Conservation (phyloP, 2,329 filamentous ascomycete species). For the Periconia sp. region DNA sequence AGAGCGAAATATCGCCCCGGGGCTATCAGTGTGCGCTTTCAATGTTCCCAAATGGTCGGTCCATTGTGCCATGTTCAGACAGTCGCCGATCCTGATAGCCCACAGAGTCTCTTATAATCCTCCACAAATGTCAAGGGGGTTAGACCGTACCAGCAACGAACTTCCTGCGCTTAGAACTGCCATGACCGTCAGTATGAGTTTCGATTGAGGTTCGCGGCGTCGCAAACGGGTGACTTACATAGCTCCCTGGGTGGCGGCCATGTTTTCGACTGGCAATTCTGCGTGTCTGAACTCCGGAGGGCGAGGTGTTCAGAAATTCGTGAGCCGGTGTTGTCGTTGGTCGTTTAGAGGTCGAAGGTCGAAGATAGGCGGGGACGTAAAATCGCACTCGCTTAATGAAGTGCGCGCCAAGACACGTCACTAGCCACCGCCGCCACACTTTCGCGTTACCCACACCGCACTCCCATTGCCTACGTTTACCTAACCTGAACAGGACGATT, state of each 20-base stretch:
- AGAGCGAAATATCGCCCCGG: slow-evolving; percentile 10
- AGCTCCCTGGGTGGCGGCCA: slow-evolving; percentile 46
- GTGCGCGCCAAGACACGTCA: slow-evolving; percentile 11
- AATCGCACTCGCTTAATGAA: slow-evolving; percentile 15
- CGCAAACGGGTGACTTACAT: slow-evolving; percentile 37
- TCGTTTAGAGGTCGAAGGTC: slow-evolving; percentile 22
- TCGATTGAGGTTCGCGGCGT: neutral
- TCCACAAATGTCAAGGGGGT: slow-evolving; percentile 17
- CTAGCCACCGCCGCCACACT: slow-evolving; percentile 3
- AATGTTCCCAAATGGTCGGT: slow-evolving; percentile 8
- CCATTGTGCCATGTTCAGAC: slow-evolving; percentile 7
- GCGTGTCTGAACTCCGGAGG: slow-evolving; percentile 36
- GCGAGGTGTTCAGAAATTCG: slow-evolving; percentile 34
- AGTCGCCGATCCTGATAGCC: slow-evolving; percentile 54
- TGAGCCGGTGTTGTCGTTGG: slow-evolving; percentile 33
- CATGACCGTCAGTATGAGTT: slow-evolving; percentile 26
- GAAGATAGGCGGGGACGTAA: slow-evolving; percentile 9
- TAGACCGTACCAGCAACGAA: slow-evolving; percentile 52
- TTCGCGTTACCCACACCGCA: neutral
- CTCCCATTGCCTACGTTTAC: no score
- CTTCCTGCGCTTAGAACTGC: slow-evolving; percentile 84
- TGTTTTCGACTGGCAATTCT: slow-evolving; percentile 38
- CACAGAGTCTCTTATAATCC: slow-evolving; percentile 2
- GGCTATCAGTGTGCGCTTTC: slow-evolving; percentile 3
- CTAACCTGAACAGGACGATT: no score